Evolutionary conservation across 495 filamentous ascomycete genomes (phyloP), one percentile per base, ranked within the genome.

Genomic region (Aspergillus egyptiacus): DNA sequence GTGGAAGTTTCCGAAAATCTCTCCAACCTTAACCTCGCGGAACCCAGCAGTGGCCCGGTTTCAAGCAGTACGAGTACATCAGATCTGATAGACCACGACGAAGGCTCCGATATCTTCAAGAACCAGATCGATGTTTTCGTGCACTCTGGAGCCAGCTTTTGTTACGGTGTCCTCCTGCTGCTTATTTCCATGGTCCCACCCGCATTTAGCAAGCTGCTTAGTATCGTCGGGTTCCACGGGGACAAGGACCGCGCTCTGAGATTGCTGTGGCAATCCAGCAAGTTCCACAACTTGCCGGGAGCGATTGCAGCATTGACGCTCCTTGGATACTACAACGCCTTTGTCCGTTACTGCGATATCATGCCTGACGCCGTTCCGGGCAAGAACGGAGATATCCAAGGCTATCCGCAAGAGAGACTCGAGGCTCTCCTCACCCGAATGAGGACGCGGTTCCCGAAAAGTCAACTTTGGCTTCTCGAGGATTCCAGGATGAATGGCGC

Each of bases 191-290:
- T 96, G 76, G 79, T 98, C 0, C 94, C 93, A 0, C 93, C 93
- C 0, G 82, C 89, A 6, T 94, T 98, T 64, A 80, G 77, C 45
- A 86, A 80, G 48, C 76, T 97, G 3, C 76, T 97, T 17, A 85
- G 80, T 49, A 84, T 96, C 45, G 88, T 96, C 34, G 94, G 94
- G 10, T 96, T 97, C 63, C 83, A 79, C 54, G 93, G 93, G 11
- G 91, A 98, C 63, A 84, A 89, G 38, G 85, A 91, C 46, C 75
- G 83, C 18, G 94, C 90, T 2, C 63, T 95, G 10, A 67, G 75
- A 15, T 85, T 96, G 81, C 81, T 98, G 7, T 98, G 94, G 93
- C 87, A 91, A 64, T 85, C 89, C 11, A 86, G 86, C 53, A 89
- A 85, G 56, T 89, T 87, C 59, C 73, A 81, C 53, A 96, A 95